Conservation (phyloP, 768 basidiomycete species). For the Boletus tylopilopsis region DNA sequence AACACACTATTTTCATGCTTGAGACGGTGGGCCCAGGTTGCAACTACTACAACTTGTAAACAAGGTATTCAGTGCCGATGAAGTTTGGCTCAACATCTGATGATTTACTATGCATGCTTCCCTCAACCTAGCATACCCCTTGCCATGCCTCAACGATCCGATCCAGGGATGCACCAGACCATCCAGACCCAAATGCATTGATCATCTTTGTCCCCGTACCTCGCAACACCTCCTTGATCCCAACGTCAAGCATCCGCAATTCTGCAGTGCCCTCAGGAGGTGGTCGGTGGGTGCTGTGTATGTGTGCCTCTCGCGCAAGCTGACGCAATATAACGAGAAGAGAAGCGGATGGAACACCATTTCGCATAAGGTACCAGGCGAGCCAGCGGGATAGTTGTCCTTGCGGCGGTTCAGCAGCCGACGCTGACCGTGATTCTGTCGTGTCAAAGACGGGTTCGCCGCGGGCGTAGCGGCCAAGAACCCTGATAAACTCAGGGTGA, state of each 20-base stretch:
- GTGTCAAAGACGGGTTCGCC: slow-evolving; percentile 42
- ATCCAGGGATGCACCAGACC: slow-evolving; percentile 67
- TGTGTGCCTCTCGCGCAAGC: slow-evolving; percentile 60
- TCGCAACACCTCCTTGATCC: slow-evolving; percentile 84
- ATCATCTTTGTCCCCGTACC: slow-evolving; percentile 81
- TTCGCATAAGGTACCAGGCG: slow-evolving; percentile 69
- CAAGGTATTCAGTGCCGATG: too few relatives aligned
- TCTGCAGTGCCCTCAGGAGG: slow-evolving; percentile 51
- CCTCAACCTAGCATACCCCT: slow-evolving; percentile 17
- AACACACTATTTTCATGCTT: too few relatives aligned
- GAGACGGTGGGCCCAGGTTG: too few relatives aligned
- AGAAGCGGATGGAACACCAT: slow-evolving; percentile 67
- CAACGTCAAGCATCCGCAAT: slow-evolving; percentile 37
- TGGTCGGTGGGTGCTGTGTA: slow-evolving; percentile 47
- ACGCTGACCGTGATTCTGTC: slow-evolving; percentile 6
- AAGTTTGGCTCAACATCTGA: too few relatives aligned
- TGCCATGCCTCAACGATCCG: slow-evolving; percentile 62
- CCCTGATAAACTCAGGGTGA: slow-evolving; percentile 20
- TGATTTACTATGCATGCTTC: too few relatives aligned
- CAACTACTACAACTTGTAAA: too few relatives aligned
- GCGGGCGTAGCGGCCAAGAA: slow-evolving; percentile 53
- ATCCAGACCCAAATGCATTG: slow-evolving; percentile 64
- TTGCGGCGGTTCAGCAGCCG: slow-evolving; percentile 2
- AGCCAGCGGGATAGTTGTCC: slow-evolving; percentile 38
- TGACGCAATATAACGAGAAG: slow-evolving; percentile 58